Percentiles rank a stretch among this genome's conserved stretches.
These are phyloP conservation scores for Ophiostoma australiae DNA, from an alignment of 2,329 filamentous ascomycete species.

Conservation along the genomic window DNA sequence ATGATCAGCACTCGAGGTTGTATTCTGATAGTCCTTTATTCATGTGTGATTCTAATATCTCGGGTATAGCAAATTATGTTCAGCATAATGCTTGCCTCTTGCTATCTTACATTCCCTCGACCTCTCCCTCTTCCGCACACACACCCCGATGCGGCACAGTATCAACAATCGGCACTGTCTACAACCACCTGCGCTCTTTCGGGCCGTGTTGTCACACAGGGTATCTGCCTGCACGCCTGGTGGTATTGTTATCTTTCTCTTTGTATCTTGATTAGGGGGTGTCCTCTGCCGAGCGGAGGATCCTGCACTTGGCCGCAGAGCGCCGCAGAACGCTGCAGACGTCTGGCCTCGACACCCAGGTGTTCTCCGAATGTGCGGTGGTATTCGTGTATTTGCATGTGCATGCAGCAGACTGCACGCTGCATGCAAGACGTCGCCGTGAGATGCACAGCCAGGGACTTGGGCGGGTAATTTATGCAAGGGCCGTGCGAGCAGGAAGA, in stretches of 20 bases:
- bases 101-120: too few relatives aligned
- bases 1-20: background rate
- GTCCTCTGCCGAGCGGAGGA: background rate
- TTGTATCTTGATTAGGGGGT: background rate
- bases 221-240: too few relatives aligned
- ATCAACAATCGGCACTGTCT: background rate
- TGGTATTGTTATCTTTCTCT: background rate
- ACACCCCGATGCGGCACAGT: background rate
- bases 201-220: background rate
- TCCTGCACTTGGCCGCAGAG: slow-evolving; percentile 4
- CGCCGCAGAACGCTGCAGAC: too few relatives aligned
- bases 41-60: background rate
- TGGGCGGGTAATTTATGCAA: slow-evolving; percentile 14
- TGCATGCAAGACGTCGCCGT: background rate
- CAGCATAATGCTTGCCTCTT: too few relatives aligned
- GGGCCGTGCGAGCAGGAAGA: background rate
- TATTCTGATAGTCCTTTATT: background rate
- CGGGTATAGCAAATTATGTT: too few relatives aligned
- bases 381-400: background rate
- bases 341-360: too few relatives aligned
- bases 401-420: slow-evolving; percentile 3
- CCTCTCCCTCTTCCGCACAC: too few relatives aligned
- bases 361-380: background rate
- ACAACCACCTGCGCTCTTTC: slow-evolving; percentile 1
- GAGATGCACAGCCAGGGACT: slow-evolving; percentile 9